Evolutionary conservation across 2,329 filamentous ascomycete species (phyloP).

Genomic region (Onygena corvina): DNA sequence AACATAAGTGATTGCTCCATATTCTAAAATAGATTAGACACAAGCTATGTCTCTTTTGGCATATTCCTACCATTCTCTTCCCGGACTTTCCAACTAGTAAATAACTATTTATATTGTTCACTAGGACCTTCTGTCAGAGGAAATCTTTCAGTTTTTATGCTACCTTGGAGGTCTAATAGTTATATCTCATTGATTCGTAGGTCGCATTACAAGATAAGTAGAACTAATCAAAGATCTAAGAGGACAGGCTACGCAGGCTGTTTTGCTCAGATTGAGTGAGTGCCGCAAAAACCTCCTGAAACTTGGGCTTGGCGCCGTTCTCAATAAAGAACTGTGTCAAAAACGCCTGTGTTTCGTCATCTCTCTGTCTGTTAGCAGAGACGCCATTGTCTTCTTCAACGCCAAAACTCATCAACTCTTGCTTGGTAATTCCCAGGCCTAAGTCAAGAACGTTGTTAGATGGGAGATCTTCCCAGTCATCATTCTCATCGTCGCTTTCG

Average conservation of each 20-base stretch:
- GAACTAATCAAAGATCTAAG: not conserved
- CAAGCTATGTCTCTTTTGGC: too few species aligned
- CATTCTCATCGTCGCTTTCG: slow-evolving; percentile 59
- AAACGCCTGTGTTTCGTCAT: slow-evolving; percentile 84
- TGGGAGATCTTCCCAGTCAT: slow-evolving; percentile 80
- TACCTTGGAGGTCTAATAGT: too few species aligned
- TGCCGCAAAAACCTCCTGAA: slow-evolving; percentile 44
- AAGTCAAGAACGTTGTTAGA: slow-evolving; percentile 64
- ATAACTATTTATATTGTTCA: too few species aligned
- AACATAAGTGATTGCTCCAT: too few species aligned
- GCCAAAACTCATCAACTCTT: slow-evolving; percentile 68
- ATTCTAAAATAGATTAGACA: too few species aligned
- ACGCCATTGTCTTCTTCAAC: slow-evolving; percentile 43
- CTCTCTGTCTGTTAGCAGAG: slow-evolving; percentile 50
- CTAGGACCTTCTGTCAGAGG: too few species aligned
- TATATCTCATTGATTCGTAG: not conserved
- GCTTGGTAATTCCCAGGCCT: slow-evolving; percentile 53
- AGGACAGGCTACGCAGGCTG: slow-evolving; percentile 23
- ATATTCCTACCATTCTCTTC: too few species aligned
- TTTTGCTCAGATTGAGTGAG: slow-evolving; percentile 42
- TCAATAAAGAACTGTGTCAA: slow-evolving; percentile 66
- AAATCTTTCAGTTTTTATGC: too few species aligned
- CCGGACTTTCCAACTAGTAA: too few species aligned
- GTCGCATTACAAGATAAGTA: not conserved
- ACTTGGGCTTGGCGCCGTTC: slow-evolving; percentile 42